Evolutionary conservation across 2,329 filamentous ascomycete genomes (phyloP).

Genomic region (Pyrenochaeta sp.): DNA sequence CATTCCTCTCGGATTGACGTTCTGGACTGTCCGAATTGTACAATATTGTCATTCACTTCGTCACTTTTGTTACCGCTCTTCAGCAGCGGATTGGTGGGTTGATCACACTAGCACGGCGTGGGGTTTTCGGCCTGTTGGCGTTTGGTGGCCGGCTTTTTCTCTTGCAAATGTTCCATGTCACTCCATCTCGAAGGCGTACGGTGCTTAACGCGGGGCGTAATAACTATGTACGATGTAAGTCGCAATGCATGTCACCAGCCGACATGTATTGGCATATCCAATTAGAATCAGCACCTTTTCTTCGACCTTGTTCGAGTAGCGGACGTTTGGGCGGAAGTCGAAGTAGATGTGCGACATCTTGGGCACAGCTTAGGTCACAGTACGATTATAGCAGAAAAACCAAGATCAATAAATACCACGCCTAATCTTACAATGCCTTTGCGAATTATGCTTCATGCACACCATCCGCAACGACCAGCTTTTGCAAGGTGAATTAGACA

Average conservation of each 20-base stretch:
- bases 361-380: background rate
- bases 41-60: conserved; percentile 18
- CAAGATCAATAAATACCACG: background rate
- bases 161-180: background rate
- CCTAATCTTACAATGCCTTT: background rate
- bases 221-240: conserved; percentile 19
- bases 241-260: conserved; percentile 11
- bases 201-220: background rate
- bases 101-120: conserved; percentile 7
- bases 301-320: conserved; percentile 1
- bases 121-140: conserved; percentile 12
- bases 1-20: background rate
- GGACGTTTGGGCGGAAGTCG: conserved; percentile 5
- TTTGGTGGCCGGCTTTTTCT: conserved; percentile 12
- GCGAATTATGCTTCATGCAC: background rate
- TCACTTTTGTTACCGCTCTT: conserved; percentile 8
- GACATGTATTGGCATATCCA: conserved; percentile 17
- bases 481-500: too few species aligned
- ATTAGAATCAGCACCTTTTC: conserved; percentile 12
- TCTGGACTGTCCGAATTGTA: conserved; percentile 14
- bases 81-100: conserved; percentile 9
- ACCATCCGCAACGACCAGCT: too few species aligned
- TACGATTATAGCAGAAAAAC: conserved; percentile 5
- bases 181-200: background rate
- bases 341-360: conserved; percentile 8